Evolutionary conservation across 352 stramenopile genomes (phyloP).

Genomic region (Phytophthora palmivora): DNA sequence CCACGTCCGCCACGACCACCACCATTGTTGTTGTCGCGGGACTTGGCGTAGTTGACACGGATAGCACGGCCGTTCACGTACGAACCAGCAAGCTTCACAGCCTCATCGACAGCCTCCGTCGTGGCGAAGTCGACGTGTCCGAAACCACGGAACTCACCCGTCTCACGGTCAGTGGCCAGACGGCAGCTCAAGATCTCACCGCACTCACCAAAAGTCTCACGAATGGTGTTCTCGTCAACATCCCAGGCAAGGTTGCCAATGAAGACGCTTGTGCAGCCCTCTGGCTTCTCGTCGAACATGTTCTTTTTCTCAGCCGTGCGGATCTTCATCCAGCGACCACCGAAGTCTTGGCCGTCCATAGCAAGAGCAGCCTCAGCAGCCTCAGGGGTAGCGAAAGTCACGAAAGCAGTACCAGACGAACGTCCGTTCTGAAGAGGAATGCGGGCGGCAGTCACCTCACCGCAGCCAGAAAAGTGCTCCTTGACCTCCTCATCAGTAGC

Average conservation of each 20-base stretch:
- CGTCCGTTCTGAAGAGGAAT: slow-evolving; percentile 92
- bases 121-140: slow-evolving; percentile 97
- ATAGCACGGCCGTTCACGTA: slow-evolving; percentile 94
- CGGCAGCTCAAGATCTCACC: slow-evolving; percentile 95
- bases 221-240: slow-evolving; percentile 95
- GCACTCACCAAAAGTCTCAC: slow-evolving; percentile 94
- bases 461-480: slow-evolving; percentile 95
- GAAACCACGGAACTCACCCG: slow-evolving; percentile 98
- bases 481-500: slow-evolving; percentile 94
- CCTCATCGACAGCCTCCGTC: slow-evolving; percentile 93
- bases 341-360: slow-evolving; percentile 95
- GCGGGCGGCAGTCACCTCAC: slow-evolving; percentile 84
- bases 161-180: slow-evolving; percentile 97
- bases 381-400: slow-evolving; percentile 89
- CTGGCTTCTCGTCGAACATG: slow-evolving; percentile 91
- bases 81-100: slow-evolving; percentile 91
- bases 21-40: slow-evolving; percentile 49
- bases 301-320: slow-evolving; percentile 86
- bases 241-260: slow-evolving; percentile 98
- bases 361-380: slow-evolving; percentile 84
- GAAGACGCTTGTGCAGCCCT: slow-evolving; percentile 97
- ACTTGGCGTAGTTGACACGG: slow-evolving; percentile 95
- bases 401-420: slow-evolving; percentile 95
- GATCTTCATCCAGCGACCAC: slow-evolving; percentile 96
- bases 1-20: slow-evolving; percentile 61